phyloP scores from a whole-genome alignment of 2,329 filamentous ascomycete species.

The Orbilia quercus region DNA sequence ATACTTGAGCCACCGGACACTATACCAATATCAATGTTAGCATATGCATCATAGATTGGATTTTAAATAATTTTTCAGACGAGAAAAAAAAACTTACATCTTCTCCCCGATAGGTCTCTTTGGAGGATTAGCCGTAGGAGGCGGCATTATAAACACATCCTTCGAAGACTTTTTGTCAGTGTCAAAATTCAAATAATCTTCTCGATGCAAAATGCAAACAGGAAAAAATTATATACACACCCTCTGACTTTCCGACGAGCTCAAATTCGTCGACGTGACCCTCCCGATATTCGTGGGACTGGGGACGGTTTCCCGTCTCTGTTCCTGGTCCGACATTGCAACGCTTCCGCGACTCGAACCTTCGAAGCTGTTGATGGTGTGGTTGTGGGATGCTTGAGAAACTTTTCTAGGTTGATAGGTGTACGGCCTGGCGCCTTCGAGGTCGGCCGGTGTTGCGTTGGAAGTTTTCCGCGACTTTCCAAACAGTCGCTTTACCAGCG shows the following conservation, averaged over 20 bases:
- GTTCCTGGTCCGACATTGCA: constrained; percentile 48
- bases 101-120: constrained; percentile 52
- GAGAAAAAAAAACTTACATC: constrained; percentile 27
- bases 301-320: constrained; percentile 30
- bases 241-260: constrained; percentile 44
- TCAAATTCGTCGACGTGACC: constrained; percentile 45
- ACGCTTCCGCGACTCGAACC: constrained; percentile 46
- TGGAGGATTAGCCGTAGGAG: constrained; percentile 27
- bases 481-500: constrained; percentile 47
- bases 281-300: constrained; percentile 51
- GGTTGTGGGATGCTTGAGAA: constrained; percentile 33
- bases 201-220: neutral
- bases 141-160: constrained; percentile 49
- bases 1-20: constrained; percentile 52
- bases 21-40: constrained; percentile 6
- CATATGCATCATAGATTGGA: neutral
- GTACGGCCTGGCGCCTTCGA: constrained; percentile 1
- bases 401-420: constrained; percentile 19
- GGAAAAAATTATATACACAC: constrained; percentile 13
- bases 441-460: constrained; percentile 21
- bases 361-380: constrained; percentile 36
- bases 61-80: neutral
- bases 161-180: constrained; percentile 15
- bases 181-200: neutral
- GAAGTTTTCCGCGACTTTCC: constrained; percentile 51